phyloP scores from a whole-genome alignment of 164 flowering plant species.

The Magnolia kwangsiensis region DNA sequence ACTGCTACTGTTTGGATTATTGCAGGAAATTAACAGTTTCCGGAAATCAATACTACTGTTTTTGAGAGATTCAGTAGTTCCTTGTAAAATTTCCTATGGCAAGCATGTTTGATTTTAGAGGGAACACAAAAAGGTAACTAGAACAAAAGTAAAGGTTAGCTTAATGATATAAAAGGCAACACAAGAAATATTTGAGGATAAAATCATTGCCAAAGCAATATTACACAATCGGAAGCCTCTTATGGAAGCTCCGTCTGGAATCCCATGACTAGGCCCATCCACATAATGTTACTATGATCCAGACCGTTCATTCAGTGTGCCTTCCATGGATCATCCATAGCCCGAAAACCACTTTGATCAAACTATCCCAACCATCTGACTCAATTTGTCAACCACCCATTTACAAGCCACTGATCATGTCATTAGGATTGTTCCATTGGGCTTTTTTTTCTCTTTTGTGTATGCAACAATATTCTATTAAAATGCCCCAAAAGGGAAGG shows the following conservation, averaged over 20 bases:
- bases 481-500: background rate
- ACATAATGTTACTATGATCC: background rate
- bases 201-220: background rate
- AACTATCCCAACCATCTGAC: background rate
- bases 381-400: background rate
- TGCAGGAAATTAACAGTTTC: background rate
- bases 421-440: background rate
- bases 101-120: background rate
- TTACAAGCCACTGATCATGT: background rate
- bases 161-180: background rate
- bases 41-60: background rate
- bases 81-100: background rate
- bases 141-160: background rate
- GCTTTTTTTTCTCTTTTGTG: background rate
- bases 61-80: background rate
- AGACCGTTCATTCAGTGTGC: background rate
- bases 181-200: background rate
- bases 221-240: background rate
- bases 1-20: background rate
- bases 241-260: background rate
- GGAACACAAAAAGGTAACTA: background rate
- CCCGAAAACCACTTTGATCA: background rate
- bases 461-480: background rate
- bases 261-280: background rate
- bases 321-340: background rate